Evolutionary conservation across 164 flowering plant genomes (phyloP).

Genomic region (Macadamia tetraphylla): DNA sequence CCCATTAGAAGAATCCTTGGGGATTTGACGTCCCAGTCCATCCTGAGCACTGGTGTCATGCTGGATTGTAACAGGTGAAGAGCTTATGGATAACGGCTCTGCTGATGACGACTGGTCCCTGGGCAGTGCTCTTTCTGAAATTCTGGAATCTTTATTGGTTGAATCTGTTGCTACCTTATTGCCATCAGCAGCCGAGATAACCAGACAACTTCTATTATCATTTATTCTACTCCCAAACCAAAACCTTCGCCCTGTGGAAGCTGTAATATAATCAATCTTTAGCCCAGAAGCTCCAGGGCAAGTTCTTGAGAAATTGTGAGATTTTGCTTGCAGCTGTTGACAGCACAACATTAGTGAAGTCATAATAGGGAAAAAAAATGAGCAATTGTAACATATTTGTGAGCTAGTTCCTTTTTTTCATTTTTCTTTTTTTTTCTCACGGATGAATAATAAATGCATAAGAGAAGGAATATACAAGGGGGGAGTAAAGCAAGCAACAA

Average conservation of each 20-base stretch:
- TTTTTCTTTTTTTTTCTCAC: too few species aligned
- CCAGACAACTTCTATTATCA: conserved; percentile 18
- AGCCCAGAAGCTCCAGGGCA: conserved; percentile 19
- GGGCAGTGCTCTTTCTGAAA: conserved; percentile 18
- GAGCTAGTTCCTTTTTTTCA: too few species aligned
- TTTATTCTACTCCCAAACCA: conserved; percentile 21
- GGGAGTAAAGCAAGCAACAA: too few species aligned
- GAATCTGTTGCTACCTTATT: conserved; percentile 32
- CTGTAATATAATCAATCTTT: conserved; percentile 17
- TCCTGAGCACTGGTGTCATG: conserved; percentile 7
- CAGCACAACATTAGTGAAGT: conserved; percentile 2
- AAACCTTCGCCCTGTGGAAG: conserved; percentile 12
- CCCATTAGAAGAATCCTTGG: conserved; percentile 24
- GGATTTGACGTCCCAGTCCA: conserved; percentile 19
- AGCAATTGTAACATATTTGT: too few species aligned
- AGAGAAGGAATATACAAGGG: too few species aligned
- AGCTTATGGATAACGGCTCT: conserved; percentile 14
- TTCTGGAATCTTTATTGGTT: conserved; percentile 20
- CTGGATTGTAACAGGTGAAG: conserved; percentile 14
- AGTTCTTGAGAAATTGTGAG: conserved; percentile 24
- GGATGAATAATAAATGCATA: too few species aligned
- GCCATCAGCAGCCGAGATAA: conserved; percentile 32
- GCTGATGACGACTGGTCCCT: conserved; percentile 20
- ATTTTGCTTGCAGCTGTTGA: conserved; percentile 31
- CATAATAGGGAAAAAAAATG: too few species aligned